These are phyloP conservation scores for Coccomyxa subellipsoidea DNA, from an alignment of 163 green algal genomes.

Conservation along the genomic window DNA sequence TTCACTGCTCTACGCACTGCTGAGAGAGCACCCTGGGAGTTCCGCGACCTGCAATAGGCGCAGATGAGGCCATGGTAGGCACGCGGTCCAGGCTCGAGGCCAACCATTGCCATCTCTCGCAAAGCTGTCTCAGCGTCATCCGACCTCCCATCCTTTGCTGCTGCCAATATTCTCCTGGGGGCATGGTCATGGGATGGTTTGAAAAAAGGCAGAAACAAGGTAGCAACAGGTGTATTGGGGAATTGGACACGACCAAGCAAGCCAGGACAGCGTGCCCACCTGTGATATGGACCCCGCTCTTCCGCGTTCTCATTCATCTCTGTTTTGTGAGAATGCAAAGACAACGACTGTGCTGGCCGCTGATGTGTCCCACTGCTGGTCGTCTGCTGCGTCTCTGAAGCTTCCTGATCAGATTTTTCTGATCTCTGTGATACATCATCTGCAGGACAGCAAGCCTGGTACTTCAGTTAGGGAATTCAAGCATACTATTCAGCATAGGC, in stretches of 20 bases:
- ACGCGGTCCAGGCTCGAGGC: constrained; percentile 55
- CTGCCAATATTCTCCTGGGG: constrained; percentile 1
- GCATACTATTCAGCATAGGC: too few relatives aligned
- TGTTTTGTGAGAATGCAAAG: neutral
- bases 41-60: constrained; percentile 42
- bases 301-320: neutral
- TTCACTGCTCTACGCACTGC: constrained; percentile 23
- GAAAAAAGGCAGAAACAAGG: too few relatives aligned
- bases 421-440: neutral
- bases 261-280: neutral
- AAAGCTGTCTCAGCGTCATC: constrained; percentile 26
- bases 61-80: constrained; percentile 69
- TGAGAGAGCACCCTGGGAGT: constrained; percentile 41
- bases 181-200: too few relatives aligned
- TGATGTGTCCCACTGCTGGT: neutral
- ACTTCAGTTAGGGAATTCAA: neutral
- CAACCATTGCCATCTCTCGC: constrained; percentile 47
- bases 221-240: too few relatives aligned
- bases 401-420: neutral
- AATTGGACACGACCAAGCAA: too few relatives aligned
- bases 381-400: neutral
- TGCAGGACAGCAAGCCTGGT: neutral
- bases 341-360: neutral
- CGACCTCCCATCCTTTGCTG: constrained; percentile 12
- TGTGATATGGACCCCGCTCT: constrained; percentile 4